phyloP scores from a whole-genome alignment of 805 yeast species.

The Lipomyces kockii region DNA sequence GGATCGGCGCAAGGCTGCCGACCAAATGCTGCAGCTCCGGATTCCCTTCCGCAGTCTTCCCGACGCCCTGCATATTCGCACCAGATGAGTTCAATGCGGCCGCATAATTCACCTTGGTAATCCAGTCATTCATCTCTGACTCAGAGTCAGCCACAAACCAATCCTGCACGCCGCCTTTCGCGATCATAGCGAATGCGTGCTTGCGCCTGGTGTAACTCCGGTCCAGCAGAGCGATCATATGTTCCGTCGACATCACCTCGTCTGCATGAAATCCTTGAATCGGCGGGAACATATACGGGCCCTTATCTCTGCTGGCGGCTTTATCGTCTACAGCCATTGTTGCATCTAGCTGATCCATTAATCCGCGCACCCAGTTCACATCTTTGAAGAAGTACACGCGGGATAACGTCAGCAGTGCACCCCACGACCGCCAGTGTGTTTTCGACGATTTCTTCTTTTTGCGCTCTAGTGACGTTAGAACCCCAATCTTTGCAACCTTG shows the following conservation, averaged over 20 bases:
- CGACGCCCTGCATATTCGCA: conserved; percentile 32
- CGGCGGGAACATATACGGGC: conserved; percentile 41
- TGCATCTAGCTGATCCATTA: conserved; percentile 36
- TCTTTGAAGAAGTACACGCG: conserved; percentile 50
- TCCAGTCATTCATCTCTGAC: conserved; percentile 64
- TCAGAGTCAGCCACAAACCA: conserved; percentile 51
- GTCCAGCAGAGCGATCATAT: conserved; percentile 49
- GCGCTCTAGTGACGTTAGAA: conserved; percentile 45
- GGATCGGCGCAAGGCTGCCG: conserved; percentile 17
- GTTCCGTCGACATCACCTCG: conserved; percentile 46
- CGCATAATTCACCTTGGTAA: conserved; percentile 57
- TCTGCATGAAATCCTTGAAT: conserved; percentile 48
- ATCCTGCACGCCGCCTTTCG: conserved; percentile 44
- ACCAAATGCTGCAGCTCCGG: conserved; percentile 20
- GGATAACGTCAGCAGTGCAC: conserved; percentile 50
- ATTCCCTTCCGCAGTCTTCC: conserved; percentile 15
- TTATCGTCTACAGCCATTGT: conserved; percentile 15
- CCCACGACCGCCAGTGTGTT: conserved; percentile 49
- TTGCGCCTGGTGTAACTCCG: conserved; percentile 28
- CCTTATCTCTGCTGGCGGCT: conserved; percentile 1
- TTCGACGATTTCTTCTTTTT: conserved; percentile 43
- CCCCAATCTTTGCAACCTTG: conserved; percentile 48
- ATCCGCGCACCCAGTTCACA: conserved; percentile 44
- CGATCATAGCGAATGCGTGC: conserved; percentile 43
- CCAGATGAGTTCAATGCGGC: conserved; percentile 53